These are phyloP conservation scores for Leptosphaerulina australis DNA, from an alignment of 2,329 filamentous ascomycete genomes.

Conservation along the genomic window DNA sequence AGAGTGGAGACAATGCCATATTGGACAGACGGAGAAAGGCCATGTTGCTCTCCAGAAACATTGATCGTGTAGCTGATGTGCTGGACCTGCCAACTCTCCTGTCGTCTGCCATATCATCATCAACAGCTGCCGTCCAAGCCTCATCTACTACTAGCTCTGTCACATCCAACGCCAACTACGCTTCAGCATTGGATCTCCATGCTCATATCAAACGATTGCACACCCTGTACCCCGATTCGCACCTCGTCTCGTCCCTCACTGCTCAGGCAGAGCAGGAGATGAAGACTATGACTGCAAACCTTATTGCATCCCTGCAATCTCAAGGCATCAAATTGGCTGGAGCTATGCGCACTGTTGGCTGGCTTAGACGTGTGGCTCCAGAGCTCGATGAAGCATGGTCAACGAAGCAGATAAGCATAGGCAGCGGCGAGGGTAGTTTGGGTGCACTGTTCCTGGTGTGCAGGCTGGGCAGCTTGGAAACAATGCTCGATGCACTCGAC, in stretches of 20 bases:
- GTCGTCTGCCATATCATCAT: slow-evolving; percentile 73
- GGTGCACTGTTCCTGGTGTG: slow-evolving; percentile 88
- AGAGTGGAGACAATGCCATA: slow-evolving; percentile 66
- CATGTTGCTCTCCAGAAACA: slow-evolving; percentile 81
- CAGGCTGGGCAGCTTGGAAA: slow-evolving; percentile 77
- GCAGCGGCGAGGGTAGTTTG: slow-evolving; percentile 66
- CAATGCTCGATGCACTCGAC: slow-evolving; percentile 80
- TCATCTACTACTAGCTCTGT: slow-evolving; percentile 37
- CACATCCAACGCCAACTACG: slow-evolving; percentile 71
- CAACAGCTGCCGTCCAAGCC: slow-evolving; percentile 58
- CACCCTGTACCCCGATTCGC: slow-evolving; percentile 79
- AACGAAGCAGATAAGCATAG: slow-evolving; percentile 37
- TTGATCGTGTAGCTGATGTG: slow-evolving; percentile 87
- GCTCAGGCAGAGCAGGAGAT: slow-evolving; percentile 84
- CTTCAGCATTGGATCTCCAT: slow-evolving; percentile 86
- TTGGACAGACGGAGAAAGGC: slow-evolving; percentile 78
- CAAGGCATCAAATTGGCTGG: slow-evolving; percentile 85
- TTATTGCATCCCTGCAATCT: slow-evolving; percentile 76
- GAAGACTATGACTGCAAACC: slow-evolving; percentile 82
- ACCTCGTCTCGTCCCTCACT: slow-evolving; percentile 74
- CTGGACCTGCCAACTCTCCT: slow-evolving; percentile 87
- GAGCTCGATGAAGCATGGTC: slow-evolving; percentile 66
- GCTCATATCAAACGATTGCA: slow-evolving; percentile 90
- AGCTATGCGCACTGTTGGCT: slow-evolving; percentile 88
- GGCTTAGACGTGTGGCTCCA: slow-evolving; percentile 84